Evolutionary conservation across 495 filamentous ascomycete genomes (phyloP), one percentile per base, ranked within the genome.

Genomic region (Trypethelium eluteriae): DNA sequence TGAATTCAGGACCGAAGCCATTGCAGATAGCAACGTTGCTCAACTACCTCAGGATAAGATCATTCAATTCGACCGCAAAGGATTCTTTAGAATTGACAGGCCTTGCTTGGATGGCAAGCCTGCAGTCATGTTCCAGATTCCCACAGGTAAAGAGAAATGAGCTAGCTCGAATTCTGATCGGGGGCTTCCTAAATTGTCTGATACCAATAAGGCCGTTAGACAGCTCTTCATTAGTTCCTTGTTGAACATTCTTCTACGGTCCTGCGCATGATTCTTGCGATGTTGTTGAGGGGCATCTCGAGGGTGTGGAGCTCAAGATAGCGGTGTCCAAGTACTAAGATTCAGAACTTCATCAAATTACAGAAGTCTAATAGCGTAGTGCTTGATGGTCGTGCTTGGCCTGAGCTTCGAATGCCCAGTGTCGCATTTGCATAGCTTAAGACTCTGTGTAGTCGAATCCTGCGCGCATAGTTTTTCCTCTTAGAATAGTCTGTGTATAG

Each of bases 11-110:
- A 88, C 88, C 66, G 82, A 86, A 57, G 90, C 87, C 16, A 71
- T 89, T 59, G 93, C 91, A 47, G 93, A 96, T 73, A 86, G 84
- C 74, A 94, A 93, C 70, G 84, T 96, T 0, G 81, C 85, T 2
- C 80, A 84, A 53, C 78, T 96, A 63, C 88, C 88, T 80, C 85
- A 84, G 76, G 89, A 88, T 71, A 90, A 93, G 69, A 91, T 97
- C 65, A 89, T 97, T 68, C 93, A 96, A 81, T 91, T 97, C 68
- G 93, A 97, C 82, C 83, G 93, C 53, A 92, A 92, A 76, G 92
- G 92, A 12, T 97, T 89, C 79, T 96, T 90, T 79, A 81, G 92
- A 35, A 81, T 92, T 32, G 93, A 96, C 76, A 78, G 76, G 62
- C 76, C 84, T 10, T 83, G 80, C 64, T 63, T 62, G 65, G 77